Conservation (phyloP, 192 early-diverging fungal species). For the Rhizophagus clarus region DNA sequence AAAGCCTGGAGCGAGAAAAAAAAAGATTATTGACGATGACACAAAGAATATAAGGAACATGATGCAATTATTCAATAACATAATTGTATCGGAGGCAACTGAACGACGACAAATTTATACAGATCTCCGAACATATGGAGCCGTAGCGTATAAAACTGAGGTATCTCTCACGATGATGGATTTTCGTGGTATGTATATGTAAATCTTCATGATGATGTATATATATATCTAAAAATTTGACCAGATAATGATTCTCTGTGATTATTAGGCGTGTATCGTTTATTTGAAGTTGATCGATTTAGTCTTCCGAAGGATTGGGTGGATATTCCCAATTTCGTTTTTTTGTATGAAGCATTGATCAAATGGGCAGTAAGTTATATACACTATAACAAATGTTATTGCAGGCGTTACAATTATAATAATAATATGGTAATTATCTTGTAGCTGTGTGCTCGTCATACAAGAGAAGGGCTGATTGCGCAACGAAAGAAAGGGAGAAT, state of each 20-base stretch:
- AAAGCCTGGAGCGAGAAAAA: neutral
- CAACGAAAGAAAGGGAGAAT: no score
- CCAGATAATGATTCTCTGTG: neutral
- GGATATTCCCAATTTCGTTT: conserved; percentile 1
- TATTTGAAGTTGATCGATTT: conserved; percentile 18
- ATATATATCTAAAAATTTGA: neutral
- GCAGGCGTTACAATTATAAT: no score
- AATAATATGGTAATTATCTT: no score
- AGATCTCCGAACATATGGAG: neutral
- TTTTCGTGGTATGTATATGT: conserved; percentile 10
- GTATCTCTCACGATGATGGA: conserved; percentile 13
- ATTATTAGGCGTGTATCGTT: conserved; percentile 10
- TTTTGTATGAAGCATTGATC: no score
- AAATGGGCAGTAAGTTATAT: no score
- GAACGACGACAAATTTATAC: conserved; percentile 7
- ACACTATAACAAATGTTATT: no score
- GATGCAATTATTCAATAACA: conserved; percentile 8
- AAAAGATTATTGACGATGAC: neutral
- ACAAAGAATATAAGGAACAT: neutral
- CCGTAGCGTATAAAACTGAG: neutral
- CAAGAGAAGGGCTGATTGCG: no score
- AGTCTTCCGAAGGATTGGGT: conserved; percentile 13
- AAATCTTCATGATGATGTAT: conserved; percentile 8
- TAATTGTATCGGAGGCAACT: conserved; percentile 18
- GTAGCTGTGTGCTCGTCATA: no score